phyloP scores from a whole-genome alignment of 306 rosid genomes.

The Psophocarpus tetragonolobus region DNA sequence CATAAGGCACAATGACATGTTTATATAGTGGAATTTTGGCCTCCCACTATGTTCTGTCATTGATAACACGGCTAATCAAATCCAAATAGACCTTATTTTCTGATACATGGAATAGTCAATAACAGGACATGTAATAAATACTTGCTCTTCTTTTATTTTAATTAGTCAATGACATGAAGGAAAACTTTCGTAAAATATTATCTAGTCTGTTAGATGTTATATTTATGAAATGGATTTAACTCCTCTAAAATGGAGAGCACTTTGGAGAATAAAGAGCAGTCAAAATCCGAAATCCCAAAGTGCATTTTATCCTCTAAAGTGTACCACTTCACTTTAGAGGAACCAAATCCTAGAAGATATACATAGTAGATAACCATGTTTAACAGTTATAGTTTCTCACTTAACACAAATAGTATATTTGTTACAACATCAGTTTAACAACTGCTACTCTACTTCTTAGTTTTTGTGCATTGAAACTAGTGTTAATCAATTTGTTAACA shows the following conservation, averaged over 20 bases:
- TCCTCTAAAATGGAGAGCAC: too few relatives aligned
- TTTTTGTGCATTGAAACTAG: neutral
- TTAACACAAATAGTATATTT: neutral
- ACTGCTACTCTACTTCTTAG: neutral
- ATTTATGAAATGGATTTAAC: too few relatives aligned
- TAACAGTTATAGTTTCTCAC: neutral
- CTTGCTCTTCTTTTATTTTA: neutral
- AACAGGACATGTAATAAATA: slow-evolving; percentile 2
- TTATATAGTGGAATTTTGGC: too few relatives aligned
- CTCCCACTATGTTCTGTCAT: too few relatives aligned
- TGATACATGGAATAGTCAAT: neutral
- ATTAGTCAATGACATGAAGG: neutral
- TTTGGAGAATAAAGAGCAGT: too few relatives aligned
- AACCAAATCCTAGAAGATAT: too few relatives aligned
- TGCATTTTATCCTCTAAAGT: too few relatives aligned
- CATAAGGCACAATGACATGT: too few relatives aligned
- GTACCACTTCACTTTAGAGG: too few relatives aligned
- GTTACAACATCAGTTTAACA: neutral
- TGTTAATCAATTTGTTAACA: neutral
- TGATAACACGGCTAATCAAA: too few relatives aligned
- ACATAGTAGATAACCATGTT: neutral
- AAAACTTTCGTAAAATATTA: neutral
- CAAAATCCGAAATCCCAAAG: too few relatives aligned
- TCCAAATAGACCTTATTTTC: slow-evolving; percentile 20
- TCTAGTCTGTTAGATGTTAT: too few relatives aligned